A percentile compares a stretch with the other conserved stretches of the same genome.
phyloP scores from a whole-genome alignment of 441 rosid genomes.

The Pelargonium myrrhifolium region DNA sequence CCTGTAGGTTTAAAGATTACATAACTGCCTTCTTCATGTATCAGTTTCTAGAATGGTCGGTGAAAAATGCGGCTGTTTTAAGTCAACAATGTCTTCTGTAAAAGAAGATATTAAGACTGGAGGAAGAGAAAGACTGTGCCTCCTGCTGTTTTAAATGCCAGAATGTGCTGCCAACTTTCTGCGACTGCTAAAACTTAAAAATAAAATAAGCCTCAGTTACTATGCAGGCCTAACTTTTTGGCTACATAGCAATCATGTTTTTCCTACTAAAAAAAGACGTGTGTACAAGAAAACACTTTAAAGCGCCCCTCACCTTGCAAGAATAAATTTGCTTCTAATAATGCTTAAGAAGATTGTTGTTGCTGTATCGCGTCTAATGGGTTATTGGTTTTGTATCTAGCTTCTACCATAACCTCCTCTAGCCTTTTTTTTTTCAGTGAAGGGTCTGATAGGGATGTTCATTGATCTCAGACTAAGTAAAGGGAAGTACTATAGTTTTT shows the following conservation, averaged over 20 bases:
- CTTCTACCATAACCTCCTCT: neutral
- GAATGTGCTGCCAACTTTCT: neutral
- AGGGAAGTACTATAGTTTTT: neutral
- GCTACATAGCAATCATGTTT: too few relatives aligned
- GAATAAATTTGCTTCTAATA: neutral
- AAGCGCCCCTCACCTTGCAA: neutral
- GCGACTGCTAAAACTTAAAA: neutral
- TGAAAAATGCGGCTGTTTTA: neutral
- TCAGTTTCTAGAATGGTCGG: neutral
- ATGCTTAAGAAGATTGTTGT: neutral
- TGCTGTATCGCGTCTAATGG: neutral
- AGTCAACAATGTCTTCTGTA: neutral
- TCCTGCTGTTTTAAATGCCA: neutral
- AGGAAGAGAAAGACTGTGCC: conserved; percentile 1
- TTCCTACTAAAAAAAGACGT: neutral
- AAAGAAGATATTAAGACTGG: neutral
- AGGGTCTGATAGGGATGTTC: conserved; percentile 3
- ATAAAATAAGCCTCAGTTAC: neutral
- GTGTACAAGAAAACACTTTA: neutral
- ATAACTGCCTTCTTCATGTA: neutral
- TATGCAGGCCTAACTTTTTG: neutral
- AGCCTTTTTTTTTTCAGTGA: neutral
- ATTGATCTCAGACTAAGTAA: neutral
- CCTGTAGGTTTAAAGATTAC: neutral
- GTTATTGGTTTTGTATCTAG: neutral